phyloP scores from a whole-genome alignment of 2,329 filamentous ascomycete species.

The Pseudogymnoascus sp. region DNA sequence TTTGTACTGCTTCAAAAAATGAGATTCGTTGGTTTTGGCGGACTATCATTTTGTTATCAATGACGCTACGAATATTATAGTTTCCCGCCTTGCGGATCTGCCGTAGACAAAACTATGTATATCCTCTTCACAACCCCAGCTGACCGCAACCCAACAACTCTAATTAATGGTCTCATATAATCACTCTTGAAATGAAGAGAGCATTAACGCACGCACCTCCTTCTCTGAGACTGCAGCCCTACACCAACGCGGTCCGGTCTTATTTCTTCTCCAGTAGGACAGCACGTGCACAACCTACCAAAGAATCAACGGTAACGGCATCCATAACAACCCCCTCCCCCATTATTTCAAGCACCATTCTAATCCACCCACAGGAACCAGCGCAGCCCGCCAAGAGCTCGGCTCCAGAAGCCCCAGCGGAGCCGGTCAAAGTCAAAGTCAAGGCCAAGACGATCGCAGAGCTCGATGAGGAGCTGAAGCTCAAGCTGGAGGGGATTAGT shows the following conservation, averaged over 20 bases:
- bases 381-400: not conserved
- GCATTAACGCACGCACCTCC: not conserved
- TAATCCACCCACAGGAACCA: not conserved
- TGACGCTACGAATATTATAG: not conserved
- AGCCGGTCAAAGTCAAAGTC: not conserved
- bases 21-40: no score
- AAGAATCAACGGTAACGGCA: not conserved
- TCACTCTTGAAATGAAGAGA: not conserved
- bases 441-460: slow-evolving; percentile 50
- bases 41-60: slow-evolving; percentile 1
- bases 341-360: not conserved
- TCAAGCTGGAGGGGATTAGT: slow-evolving; percentile 58
- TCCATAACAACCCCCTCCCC: not conserved
- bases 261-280: not conserved
- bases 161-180: not conserved
- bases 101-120: not conserved
- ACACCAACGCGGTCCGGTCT: not conserved
- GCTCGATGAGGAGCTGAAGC: slow-evolving; percentile 58
- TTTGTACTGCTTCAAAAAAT: no score
- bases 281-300: not conserved
- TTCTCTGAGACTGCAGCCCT: not conserved
- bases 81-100: not conserved
- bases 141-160: not conserved
- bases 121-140: not conserved
- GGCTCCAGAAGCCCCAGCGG: not conserved